These are phyloP conservation scores for Aeschynomene evenia DNA, from an alignment of 306 rosid genomes.

Conservation along the genomic window DNA sequence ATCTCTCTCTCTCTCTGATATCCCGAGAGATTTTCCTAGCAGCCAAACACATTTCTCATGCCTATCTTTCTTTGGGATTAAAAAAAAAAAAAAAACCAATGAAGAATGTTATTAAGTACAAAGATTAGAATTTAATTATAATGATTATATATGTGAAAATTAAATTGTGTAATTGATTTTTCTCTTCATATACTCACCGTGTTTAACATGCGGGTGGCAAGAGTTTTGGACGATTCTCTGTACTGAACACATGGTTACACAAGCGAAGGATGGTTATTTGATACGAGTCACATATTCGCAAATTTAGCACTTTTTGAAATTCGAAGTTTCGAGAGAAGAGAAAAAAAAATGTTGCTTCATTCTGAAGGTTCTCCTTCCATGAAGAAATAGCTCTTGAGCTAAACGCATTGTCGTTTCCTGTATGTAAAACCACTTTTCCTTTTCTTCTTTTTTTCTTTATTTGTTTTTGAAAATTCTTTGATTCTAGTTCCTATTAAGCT, in stretches of 20 bases:
- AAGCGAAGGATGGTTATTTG: slow-evolving; percentile 1
- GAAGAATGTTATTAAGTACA: no score
- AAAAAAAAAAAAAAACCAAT: no score
- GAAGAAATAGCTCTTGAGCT: background rate
- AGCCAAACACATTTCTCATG: background rate
- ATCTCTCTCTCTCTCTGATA: background rate
- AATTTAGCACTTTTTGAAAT: background rate
- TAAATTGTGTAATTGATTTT: no score
- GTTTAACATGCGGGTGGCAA: no score
- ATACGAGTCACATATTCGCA: background rate
- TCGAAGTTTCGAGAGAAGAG: background rate
- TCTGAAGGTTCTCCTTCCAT: background rate
- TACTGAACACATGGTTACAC: no score
- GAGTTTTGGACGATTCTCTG: no score
- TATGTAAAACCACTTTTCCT: slow-evolving; percentile 9
- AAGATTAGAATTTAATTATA: no score
- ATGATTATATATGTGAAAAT: no score
- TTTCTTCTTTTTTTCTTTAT: background rate
- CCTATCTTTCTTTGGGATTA: background rate
- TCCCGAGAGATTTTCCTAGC: background rate
- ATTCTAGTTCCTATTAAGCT: background rate
- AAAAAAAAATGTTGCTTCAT: background rate
- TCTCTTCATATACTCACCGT: no score
- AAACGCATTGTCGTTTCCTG: background rate
- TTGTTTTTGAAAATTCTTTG: no score